Conservation (phyloP, 2,329 filamentous ascomycete species). For the Alternaria sp. region DNA sequence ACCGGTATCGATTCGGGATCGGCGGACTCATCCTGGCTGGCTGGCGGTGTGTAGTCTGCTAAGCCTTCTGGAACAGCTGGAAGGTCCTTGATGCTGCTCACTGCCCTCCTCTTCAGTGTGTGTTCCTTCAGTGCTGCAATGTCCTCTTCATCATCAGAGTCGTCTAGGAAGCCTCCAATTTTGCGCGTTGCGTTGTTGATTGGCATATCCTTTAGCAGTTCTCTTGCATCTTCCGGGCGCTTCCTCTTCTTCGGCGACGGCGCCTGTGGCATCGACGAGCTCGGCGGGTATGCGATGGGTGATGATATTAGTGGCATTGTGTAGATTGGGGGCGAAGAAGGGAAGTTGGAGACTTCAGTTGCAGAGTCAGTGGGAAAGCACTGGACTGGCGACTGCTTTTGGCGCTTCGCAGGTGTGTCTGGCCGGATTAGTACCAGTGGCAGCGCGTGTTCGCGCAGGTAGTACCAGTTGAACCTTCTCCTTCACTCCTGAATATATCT, state of each 20-base stretch:
- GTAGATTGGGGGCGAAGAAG: constrained; percentile 60
- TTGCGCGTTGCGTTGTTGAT: constrained; percentile 48
- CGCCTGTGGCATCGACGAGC: constrained; percentile 54
- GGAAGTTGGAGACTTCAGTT: constrained; percentile 23
- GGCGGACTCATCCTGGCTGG: constrained; percentile 44
- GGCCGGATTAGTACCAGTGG: constrained; percentile 29
- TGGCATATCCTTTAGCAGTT: constrained; percentile 46
- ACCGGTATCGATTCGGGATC: constrained; percentile 44
- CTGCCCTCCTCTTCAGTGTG: constrained; percentile 46
- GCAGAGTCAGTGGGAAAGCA: constrained; percentile 24
- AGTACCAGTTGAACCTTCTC: constrained; percentile 51
- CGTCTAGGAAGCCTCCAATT: constrained; percentile 51
- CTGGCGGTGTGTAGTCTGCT: constrained; percentile 45
- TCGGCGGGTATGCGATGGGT: constrained; percentile 64
- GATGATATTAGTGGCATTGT: constrained; percentile 70
- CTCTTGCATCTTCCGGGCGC: constrained; percentile 39
- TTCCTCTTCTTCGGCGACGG: constrained; percentile 53
- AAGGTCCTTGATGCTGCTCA: constrained; percentile 41
- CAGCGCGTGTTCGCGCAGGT: constrained; percentile 8
- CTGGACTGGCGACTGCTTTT: constrained; percentile 19
- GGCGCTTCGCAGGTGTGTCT: constrained; percentile 48
- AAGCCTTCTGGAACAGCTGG: constrained; percentile 34
- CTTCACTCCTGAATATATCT: constrained; percentile 62
- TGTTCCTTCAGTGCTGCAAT: constrained; percentile 53
- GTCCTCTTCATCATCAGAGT: constrained; percentile 55